Percentiles rank a stretch among this genome's conserved stretches.
Evolutionary conservation across 441 rosid genomes (phyloP).

Genomic region (Corymbia calophylla): DNA sequence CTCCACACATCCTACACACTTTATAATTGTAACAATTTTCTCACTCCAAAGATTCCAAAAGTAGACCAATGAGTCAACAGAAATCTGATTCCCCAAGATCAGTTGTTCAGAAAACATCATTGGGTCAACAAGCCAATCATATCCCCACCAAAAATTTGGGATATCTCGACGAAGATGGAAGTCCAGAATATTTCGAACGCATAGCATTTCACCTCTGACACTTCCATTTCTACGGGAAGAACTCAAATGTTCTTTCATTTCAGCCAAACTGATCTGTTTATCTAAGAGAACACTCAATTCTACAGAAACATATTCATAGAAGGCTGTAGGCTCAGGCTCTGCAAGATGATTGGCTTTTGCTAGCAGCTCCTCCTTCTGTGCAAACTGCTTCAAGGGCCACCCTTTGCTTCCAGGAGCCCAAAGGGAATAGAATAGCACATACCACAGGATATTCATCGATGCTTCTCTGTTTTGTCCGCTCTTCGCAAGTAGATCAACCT

Average conservation of each 20-base stretch:
- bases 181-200: conserved; percentile 35
- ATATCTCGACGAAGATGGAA: conserved; percentile 12
- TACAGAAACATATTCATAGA: conserved; percentile 8
- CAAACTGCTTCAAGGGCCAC: conserved; percentile 43
- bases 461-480: conserved; percentile 26
- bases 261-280: conserved; percentile 3
- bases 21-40: conserved; percentile 16
- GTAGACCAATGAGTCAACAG: conserved; percentile 21
- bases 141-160: conserved; percentile 19
- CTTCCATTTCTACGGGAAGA: conserved; percentile 18
- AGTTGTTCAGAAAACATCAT: conserved; percentile 6
- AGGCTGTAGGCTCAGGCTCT: conserved; percentile 5
- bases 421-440: conserved; percentile 33
- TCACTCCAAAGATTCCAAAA: conserved; percentile 40
- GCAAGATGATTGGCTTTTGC: conserved; percentile 28
- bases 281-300: conserved; percentile 28
- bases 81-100: conserved; percentile 6
- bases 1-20: conserved; percentile 12
- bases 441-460: conserved; percentile 21
- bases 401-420: conserved; percentile 37
- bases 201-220: conserved; percentile 29
- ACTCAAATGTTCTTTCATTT: conserved; percentile 14
- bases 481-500: conserved; percentile 28
- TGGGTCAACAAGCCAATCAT: conserved; percentile 16
- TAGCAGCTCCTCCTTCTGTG: conserved; percentile 24